Percentiles rank a stretch among this genome's conserved stretches.
Evolutionary conservation across 805 yeast genomes (phyloP).

Genomic region (Candida namnaoensis): DNA sequence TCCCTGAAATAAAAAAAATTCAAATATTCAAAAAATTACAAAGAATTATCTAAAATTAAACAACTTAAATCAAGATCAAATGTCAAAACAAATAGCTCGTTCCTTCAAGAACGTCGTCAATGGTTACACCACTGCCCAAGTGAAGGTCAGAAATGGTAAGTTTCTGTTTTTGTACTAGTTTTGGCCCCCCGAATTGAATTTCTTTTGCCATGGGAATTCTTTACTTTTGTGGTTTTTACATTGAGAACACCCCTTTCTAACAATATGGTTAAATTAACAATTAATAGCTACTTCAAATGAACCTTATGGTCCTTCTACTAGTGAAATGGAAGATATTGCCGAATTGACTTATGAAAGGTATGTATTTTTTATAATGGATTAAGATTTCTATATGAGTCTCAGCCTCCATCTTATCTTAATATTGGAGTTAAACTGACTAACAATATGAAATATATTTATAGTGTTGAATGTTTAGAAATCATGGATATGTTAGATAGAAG

Average conservation of each 20-base stretch:
- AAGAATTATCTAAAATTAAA: no score
- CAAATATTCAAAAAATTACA: no score
- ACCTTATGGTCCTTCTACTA: constrained; percentile 71
- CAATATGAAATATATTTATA: constrained; percentile 6
- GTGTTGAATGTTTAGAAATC: constrained; percentile 72
- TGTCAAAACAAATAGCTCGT: constrained; percentile 76
- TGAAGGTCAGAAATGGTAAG: constrained; percentile 62
- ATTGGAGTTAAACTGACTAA: background rate
- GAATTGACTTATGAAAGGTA: constrained; percentile 53
- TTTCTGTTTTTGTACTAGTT: no score
- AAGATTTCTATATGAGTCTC: background rate
- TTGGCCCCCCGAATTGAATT: no score
- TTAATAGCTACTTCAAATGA: constrained; percentile 75
- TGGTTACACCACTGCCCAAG: constrained; percentile 83
- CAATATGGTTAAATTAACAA: no score
- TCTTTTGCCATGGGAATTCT: no score
- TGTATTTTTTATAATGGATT: constrained; percentile 6
- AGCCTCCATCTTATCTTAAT: no score
- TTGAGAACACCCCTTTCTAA: background rate
- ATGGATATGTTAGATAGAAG: constrained; percentile 94
- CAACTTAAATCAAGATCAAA: no score
- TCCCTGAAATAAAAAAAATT: no score
- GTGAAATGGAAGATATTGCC: constrained; percentile 79
- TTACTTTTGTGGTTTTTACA: no score
- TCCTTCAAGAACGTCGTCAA: constrained; percentile 68